Conservation (phyloP, 108 stramenopile species). For the Stephanodiscus triporus region DNA sequence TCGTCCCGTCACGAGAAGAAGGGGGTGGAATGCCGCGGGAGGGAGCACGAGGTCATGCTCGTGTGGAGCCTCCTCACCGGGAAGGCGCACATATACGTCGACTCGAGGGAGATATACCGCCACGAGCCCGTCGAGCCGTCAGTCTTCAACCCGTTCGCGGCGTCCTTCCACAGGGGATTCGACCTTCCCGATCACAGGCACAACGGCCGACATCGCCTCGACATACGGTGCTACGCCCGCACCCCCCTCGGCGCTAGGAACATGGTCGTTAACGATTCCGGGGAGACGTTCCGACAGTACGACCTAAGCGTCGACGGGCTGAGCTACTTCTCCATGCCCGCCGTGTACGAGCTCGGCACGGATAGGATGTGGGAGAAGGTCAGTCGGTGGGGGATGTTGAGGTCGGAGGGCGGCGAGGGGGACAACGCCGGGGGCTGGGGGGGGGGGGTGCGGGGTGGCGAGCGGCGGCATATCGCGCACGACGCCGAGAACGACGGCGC, state of each 20-base stretch:
- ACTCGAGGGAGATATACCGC: constrained; percentile 40
- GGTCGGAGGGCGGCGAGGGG: constrained; percentile 6
- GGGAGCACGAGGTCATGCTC: constrained; percentile 56
- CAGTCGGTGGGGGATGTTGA: constrained; percentile 32
- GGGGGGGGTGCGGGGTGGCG: background rate
- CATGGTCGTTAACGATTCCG: constrained; percentile 35
- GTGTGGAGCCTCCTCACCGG: constrained; percentile 45
- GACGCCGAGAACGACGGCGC: background rate
- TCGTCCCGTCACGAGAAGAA: constrained; percentile 14
- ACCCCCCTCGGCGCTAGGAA: constrained; percentile 48
- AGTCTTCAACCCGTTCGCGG: constrained; percentile 38
- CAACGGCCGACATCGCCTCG: constrained; percentile 43
- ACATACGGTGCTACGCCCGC: constrained; percentile 43
- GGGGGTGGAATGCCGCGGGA: constrained; percentile 52
- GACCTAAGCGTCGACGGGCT: constrained; percentile 85
- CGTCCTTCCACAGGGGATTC: constrained; percentile 41
- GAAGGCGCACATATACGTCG: constrained; percentile 44
- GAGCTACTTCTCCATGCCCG: constrained; percentile 81
- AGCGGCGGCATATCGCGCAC: background rate
- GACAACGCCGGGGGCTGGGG: background rate
- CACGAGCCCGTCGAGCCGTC: constrained; percentile 24
- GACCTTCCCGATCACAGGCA: constrained; percentile 31
- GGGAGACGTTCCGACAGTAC: constrained; percentile 82
- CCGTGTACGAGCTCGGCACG: constrained; percentile 70
- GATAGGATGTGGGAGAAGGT: constrained; percentile 50